Conservation (phyloP, 306 rosid species). For the Hippophae gyantsensis region DNA sequence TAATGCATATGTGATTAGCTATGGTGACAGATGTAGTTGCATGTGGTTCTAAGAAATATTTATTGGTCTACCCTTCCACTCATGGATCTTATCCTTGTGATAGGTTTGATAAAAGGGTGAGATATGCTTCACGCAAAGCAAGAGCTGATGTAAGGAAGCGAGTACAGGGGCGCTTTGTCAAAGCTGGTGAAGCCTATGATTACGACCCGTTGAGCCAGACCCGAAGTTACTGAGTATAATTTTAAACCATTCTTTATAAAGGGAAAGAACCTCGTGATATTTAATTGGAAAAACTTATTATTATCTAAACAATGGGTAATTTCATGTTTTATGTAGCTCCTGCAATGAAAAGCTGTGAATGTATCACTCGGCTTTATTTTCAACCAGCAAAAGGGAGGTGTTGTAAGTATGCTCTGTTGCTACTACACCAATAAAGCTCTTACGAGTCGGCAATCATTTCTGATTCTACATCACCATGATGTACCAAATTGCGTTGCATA, state of each 20-base stretch:
- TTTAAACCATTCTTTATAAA: conserved; percentile 42
- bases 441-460: conserved; percentile 12
- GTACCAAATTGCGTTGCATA: conserved; percentile 18
- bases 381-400: conserved; percentile 28
- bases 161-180: conserved; percentile 91
- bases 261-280: conserved; percentile 29
- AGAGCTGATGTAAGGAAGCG: conserved; percentile 87
- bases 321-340: conserved; percentile 28
- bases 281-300: conserved; percentile 27
- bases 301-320: conserved; percentile 26
- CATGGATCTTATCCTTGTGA: conserved; percentile 4
- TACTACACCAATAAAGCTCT: conserved; percentile 22
- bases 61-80: not conserved
- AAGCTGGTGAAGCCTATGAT: conserved; percentile 86
- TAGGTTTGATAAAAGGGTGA: conserved; percentile 82
- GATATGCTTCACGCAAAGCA: conserved; percentile 91
- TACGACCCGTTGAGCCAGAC: conserved; percentile 78
- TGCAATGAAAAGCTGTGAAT: conserved; percentile 45
- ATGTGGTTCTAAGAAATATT: too few relatives aligned
- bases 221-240: conserved; percentile 76
- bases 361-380: conserved; percentile 48
- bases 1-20: too few relatives aligned
- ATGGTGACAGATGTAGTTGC: too few relatives aligned
- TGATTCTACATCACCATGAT: conserved; percentile 21
- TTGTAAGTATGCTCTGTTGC: conserved; percentile 25